These are phyloP conservation scores for Letharia lupina DNA, from an alignment of 495 filamentous ascomycete species.

Conservation along the genomic window DNA sequence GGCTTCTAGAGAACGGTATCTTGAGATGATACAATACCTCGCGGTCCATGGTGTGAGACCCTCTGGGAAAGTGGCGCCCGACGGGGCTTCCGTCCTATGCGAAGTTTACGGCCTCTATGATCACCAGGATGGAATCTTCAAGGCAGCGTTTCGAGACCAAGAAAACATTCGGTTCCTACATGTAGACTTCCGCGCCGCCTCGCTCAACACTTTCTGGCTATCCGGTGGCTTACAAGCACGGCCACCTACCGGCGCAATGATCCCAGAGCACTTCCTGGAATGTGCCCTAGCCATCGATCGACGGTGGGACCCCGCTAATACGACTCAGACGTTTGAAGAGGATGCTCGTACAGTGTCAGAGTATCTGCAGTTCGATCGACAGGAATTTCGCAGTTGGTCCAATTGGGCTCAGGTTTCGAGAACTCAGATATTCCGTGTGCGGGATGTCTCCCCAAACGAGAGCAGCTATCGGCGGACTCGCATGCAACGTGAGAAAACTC, in stretches of 20 bases:
- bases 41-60: background rate
- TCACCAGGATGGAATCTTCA: background rate
- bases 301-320: background rate
- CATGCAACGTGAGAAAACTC: slow-evolving; percentile 16
- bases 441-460: slow-evolving; percentile 8
- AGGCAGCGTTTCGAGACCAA: background rate
- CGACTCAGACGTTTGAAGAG: background rate
- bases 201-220: slow-evolving; percentile 6
- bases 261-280: slow-evolving; percentile 7
- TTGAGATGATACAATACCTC: slow-evolving; percentile 3
- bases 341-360: slow-evolving; percentile 3
- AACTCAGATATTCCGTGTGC: slow-evolving; percentile 21
- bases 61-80: background rate
- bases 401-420: slow-evolving; percentile 19
- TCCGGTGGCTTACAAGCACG: slow-evolving; percentile 2
- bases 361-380: slow-evolving; percentile 11
- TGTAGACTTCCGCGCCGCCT: background rate
- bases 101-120: background rate
- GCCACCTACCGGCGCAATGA: background rate
- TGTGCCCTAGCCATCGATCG: slow-evolving; percentile 8
- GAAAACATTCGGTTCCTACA: background rate
- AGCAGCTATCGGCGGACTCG: slow-evolving; percentile 20
- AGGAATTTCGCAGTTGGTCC: slow-evolving; percentile 12
- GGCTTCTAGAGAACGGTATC: background rate
- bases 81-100: background rate